Evolutionary conservation across 257 asterid genomes (phyloP).

Genomic region (Plantago elongata): DNA sequence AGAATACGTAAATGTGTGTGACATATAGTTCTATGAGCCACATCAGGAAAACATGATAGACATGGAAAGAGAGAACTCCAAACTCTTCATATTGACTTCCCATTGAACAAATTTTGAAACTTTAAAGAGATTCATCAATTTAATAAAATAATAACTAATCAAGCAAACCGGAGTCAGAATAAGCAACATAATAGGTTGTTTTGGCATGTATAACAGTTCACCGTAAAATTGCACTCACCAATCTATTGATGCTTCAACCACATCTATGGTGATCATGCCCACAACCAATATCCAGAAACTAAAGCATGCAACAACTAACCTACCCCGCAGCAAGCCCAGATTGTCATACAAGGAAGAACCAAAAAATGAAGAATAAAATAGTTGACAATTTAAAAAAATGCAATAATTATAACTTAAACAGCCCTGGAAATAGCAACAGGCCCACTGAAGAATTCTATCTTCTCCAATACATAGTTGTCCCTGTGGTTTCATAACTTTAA

Average conservation of each 20-base stretch:
- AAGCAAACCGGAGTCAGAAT: constrained; percentile 9
- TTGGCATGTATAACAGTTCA: not conserved
- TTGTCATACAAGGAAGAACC: too few species aligned
- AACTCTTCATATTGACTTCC: constrained; percentile 3
- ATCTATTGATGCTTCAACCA: not conserved
- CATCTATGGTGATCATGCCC: not conserved
- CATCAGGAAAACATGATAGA: constrained; percentile 6
- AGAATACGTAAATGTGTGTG: not conserved
- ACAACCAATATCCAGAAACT: not conserved
- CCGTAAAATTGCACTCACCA: not conserved
- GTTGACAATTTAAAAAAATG: not conserved
- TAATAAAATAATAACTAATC: constrained; percentile 5
- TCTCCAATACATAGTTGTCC: not conserved
- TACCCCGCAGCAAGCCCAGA: too few species aligned
- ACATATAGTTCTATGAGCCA: not conserved
- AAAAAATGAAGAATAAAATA: too few species aligned
- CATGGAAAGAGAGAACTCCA: constrained; percentile 7
- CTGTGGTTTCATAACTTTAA: too few species aligned
- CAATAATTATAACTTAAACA: not conserved
- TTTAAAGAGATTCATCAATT: not conserved
- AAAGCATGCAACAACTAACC: not conserved
- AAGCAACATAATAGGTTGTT: not conserved
- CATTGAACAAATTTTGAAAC: constrained; percentile 2
- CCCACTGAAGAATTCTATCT: not conserved
- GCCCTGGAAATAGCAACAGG: not conserved